Evolutionary conservation across 2,329 filamentous ascomycete genomes (phyloP).

Genomic region (Neonectria magnoliae): DNA sequence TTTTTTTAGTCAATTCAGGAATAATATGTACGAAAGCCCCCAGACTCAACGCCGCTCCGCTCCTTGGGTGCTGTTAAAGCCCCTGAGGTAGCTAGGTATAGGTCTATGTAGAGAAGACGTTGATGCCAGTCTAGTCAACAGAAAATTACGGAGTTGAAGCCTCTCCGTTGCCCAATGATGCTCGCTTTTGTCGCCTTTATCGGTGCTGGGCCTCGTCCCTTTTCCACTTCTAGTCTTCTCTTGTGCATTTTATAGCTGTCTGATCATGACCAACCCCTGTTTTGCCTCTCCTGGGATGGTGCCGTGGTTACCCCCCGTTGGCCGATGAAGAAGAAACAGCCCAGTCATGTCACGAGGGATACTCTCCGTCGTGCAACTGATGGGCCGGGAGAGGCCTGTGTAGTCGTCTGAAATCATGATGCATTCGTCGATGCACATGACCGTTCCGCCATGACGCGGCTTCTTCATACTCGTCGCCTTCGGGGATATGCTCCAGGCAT

Average conservation of each 20-base stretch:
- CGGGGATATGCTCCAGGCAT: slow-evolving; percentile 32
- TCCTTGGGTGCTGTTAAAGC: slow-evolving; percentile 41
- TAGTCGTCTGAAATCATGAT: slow-evolving; percentile 21
- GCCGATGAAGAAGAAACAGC: slow-evolving; percentile 23
- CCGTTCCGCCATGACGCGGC: slow-evolving; percentile 28
- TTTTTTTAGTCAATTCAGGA: slow-evolving; percentile 31
- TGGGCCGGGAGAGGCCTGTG: slow-evolving; percentile 17
- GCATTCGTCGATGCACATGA: slow-evolving; percentile 17
- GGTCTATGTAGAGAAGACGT: slow-evolving; percentile 35
- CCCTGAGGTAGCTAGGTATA: slow-evolving; percentile 30
- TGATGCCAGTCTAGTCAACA: slow-evolving; percentile 31
- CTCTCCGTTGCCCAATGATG: slow-evolving; percentile 34
- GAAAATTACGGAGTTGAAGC: slow-evolving; percentile 30
- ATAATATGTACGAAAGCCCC: slow-evolving; percentile 30
- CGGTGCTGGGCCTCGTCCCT: slow-evolving; percentile 21
- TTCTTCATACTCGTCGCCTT: slow-evolving; percentile 33
- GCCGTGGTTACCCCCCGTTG: slow-evolving; percentile 30
- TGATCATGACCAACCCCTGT: slow-evolving; percentile 26
- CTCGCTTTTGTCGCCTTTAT: slow-evolving; percentile 27
- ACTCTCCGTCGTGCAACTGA: slow-evolving; percentile 7
- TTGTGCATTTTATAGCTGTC: slow-evolving; percentile 21
- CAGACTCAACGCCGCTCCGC: slow-evolving; percentile 36
- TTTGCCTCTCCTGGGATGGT: slow-evolving; percentile 19
- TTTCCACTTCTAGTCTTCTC: slow-evolving; percentile 16
- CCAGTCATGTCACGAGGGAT: slow-evolving; percentile 7